Evolutionary conservation across 2,329 filamentous ascomycete genomes (phyloP).

Genomic region (Didymella glomerata): DNA sequence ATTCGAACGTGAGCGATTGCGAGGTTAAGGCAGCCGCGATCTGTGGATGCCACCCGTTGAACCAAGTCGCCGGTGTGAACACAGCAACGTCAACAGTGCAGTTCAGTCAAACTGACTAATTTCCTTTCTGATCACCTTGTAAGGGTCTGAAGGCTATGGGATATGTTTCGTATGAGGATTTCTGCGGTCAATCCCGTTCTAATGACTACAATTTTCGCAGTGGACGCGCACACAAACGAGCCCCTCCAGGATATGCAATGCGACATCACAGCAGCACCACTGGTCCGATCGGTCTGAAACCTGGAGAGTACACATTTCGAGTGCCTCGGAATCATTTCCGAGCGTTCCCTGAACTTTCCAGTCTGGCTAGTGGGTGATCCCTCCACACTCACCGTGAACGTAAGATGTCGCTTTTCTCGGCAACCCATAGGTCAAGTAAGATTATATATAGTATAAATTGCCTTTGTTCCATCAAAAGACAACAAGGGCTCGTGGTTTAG

Average conservation of each 20-base stretch:
- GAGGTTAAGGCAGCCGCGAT: background rate
- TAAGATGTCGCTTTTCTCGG: background rate
- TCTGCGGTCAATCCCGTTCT: too few species aligned
- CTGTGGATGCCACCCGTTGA: background rate
- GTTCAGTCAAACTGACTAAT: background rate
- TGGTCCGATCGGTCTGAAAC: background rate
- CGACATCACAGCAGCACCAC: background rate
- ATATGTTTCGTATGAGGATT: too few species aligned
- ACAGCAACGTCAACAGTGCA: background rate
- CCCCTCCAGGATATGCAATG: background rate
- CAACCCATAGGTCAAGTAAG: background rate
- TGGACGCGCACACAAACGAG: background rate
- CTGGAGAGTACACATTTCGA: background rate
- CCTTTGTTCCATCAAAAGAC: background rate
- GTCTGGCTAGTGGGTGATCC: background rate
- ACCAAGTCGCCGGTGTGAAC: background rate
- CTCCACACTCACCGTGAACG: background rate
- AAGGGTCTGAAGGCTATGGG: background rate
- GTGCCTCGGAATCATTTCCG: background rate
- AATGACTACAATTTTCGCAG: background rate
- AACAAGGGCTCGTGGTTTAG: background rate
- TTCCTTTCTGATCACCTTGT: too few species aligned
- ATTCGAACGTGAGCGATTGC: too few species aligned
- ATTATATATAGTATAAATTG: rapidly evolving
- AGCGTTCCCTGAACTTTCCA: background rate